phyloP scores from a whole-genome alignment of 192 early-diverging fungal species.

The Podila clonocystis region DNA sequence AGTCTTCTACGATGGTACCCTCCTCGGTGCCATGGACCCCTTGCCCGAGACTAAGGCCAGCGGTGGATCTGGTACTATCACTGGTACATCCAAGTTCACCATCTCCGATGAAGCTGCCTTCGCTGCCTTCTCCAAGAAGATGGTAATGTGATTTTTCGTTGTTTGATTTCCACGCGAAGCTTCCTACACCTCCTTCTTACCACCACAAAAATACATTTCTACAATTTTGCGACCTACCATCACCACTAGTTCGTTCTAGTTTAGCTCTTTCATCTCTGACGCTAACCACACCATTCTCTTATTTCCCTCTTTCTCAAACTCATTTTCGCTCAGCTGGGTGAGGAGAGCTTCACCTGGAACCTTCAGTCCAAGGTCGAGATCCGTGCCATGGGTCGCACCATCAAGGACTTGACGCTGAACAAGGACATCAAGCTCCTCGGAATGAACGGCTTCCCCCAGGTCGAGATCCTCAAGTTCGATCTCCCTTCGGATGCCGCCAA shows the following conservation, averaged over 20 bases:
- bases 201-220: too few species aligned
- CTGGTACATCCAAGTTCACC: conserved; percentile 10
- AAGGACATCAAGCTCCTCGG: conserved; percentile 44
- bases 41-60: conserved; percentile 41
- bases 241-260: too few species aligned
- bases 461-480: conserved; percentile 24
- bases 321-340: background rate
- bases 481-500: conserved; percentile 50
- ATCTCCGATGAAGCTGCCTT: conserved; percentile 45
- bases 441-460: conserved; percentile 32
- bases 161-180: background rate
- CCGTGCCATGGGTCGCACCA: conserved; percentile 42
- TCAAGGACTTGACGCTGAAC: conserved; percentile 30
- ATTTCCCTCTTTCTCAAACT: background rate
- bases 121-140: conserved; percentile 49
- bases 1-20: conserved; percentile 51
- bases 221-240: too few species aligned
- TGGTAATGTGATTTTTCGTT: conserved; percentile 37
- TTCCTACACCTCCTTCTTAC: background rate
- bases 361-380: conserved; percentile 49
- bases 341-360: conserved; percentile 35
- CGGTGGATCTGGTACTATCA: conserved; percentile 23
- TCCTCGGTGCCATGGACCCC: conserved; percentile 31
- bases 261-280: background rate
- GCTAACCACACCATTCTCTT: background rate